These are phyloP conservation scores for Raffaelea albimanens DNA, from an alignment of 2,329 filamentous ascomycete species.

Conservation along the genomic window DNA sequence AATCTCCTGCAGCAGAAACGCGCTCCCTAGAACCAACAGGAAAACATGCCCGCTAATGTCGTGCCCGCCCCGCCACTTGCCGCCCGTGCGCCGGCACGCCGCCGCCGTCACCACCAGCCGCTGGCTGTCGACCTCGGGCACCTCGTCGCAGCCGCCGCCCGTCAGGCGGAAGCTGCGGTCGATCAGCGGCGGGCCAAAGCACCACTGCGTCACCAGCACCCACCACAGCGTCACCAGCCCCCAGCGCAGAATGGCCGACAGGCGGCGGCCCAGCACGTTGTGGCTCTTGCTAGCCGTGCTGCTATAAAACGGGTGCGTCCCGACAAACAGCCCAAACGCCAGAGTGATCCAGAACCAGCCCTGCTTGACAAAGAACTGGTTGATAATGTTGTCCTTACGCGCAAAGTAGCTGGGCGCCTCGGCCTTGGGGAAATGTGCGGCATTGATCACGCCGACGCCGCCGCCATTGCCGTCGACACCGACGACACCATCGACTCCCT, in stretches of 20 bases:
- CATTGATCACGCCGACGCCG: slow-evolving; percentile 6
- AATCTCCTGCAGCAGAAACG: slow-evolving; percentile 74
- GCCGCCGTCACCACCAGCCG: slow-evolving; percentile 44
- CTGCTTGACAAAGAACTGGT: slow-evolving; percentile 85
- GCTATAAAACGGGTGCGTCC: slow-evolving; percentile 51
- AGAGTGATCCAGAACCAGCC: slow-evolving; percentile 87
- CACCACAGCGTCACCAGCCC: slow-evolving; percentile 64
- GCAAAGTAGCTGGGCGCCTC: slow-evolving; percentile 77
- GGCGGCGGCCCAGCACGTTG: slow-evolving; percentile 20
- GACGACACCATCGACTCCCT: no score
- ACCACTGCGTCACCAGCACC: slow-evolving; percentile 92
- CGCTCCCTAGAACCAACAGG: slow-evolving; percentile 74
- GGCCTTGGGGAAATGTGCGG: slow-evolving; percentile 24
- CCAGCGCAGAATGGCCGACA: slow-evolving; percentile 57
- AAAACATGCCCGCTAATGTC: slow-evolving; percentile 97
- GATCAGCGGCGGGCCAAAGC: slow-evolving; percentile 81
- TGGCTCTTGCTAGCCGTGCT: slow-evolving; percentile 10
- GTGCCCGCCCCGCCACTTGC: slow-evolving; percentile 84
- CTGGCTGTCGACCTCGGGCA: background rate
- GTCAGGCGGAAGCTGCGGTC: slow-evolving; percentile 85
- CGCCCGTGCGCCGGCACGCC: slow-evolving; percentile 75
- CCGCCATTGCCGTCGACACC: no score
- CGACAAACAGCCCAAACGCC: slow-evolving; percentile 61
- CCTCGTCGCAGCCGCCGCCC: slow-evolving; percentile 60
- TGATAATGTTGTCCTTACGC: slow-evolving; percentile 86